Percentiles rank a stretch among this genome's conserved stretches.
Conservation (phyloP, 2,329 filamentous ascomycete genomes). For the Nemania serpens region DNA sequence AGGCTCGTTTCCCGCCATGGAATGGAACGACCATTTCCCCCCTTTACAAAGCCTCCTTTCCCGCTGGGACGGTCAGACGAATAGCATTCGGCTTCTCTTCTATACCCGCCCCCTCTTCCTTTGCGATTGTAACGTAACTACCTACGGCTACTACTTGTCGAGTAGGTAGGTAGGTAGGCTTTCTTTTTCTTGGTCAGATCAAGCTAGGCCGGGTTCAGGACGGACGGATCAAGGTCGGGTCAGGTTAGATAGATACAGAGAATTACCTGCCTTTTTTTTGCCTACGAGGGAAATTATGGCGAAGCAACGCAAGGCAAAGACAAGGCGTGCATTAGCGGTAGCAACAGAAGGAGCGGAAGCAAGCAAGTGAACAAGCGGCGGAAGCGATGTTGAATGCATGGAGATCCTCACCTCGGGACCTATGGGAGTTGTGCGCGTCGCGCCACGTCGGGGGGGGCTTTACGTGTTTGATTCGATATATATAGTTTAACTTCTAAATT, state of each 20-base stretch:
- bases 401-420: neutral
- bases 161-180: no score
- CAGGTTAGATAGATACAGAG: conserved; percentile 14
- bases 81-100: no score
- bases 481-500: no score
- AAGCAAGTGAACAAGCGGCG: neutral
- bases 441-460: no score
- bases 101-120: neutral
- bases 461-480: no score
- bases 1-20: neutral
- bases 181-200: neutral
- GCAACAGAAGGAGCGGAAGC: neutral
- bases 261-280: neutral
- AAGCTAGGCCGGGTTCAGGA: no score
- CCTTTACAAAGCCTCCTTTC: neutral
- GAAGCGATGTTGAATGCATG: conserved; percentile 4
- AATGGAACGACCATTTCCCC: neutral
- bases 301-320: neutral
- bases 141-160: neutral
- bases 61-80: neutral
- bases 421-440: neutral
- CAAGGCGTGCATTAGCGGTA: neutral
- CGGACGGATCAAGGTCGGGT: neutral
- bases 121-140: conserved; percentile 5
- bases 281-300: neutral